Evolutionary conservation across 139 green algal genomes (phyloP), one percentile per base, ranked within the genome.

Genomic region (Pedinophyceae sp.): DNA sequence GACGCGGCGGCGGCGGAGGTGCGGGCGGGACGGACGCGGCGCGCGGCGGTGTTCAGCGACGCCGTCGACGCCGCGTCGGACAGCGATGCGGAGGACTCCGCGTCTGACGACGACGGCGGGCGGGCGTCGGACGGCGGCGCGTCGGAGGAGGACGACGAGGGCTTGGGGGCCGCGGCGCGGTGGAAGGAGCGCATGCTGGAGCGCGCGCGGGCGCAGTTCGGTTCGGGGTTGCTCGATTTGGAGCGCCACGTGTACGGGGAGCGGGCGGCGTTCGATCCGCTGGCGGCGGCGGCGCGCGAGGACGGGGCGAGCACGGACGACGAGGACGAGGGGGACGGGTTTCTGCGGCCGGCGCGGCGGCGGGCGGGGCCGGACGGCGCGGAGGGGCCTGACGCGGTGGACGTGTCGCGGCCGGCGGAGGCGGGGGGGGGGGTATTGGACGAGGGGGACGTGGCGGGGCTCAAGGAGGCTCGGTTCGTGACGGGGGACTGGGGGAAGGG

Each of bases 401-500:
- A 74, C 59, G 16, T 16, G 7, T 18, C 39, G 10, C 20, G 20
- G 7, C 19, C 27, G 29, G 24, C 17, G 43, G 2, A 34, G 18
- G 40, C n/a, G 17, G 41, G 49, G 30, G 43, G 5, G 45, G 19
- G 1, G 18, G 30, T 17, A 2, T 27, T 39, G n/a, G 57, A 74
- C 3, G 46, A 64, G 3, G 16, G 62, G 15, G 77, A 86, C 30
- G 65, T 61, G 0, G 30, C 62, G 15, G 75, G 18, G 2, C 56
- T 75, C 24, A 63, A 57, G 19, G 66, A 73, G 56, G 59, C 63
- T 25, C 19, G 63, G 10, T 85, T 85, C 61, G 72, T 80, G 34
- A 87, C 82, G 52, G 85, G 85, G 26, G 78, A 94, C 63, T 94
- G 86, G 86, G 81, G 66, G n/a, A 79, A 75, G 50, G 86, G 73